Evolutionary conservation across 2,329 filamentous ascomycete species (phyloP).

Genomic region (Tolypocladium amazonense): DNA sequence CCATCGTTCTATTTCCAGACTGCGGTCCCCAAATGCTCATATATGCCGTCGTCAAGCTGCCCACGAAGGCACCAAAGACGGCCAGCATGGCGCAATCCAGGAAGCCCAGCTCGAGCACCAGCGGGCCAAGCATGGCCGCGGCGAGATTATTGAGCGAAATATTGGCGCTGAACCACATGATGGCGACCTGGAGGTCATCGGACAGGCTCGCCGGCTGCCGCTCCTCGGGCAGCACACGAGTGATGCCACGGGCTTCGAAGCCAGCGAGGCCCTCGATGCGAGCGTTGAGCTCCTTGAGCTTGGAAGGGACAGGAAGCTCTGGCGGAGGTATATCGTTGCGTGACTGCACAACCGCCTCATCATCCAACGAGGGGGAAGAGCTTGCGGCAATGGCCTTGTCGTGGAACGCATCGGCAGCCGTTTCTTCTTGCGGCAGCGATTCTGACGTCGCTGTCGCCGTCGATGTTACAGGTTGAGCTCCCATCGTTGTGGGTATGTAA

Average conservation of each 20-base stretch:
- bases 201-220: constrained; percentile 19
- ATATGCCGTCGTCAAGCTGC: constrained; percentile 61
- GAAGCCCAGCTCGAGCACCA: constrained; percentile 60
- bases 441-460: neutral
- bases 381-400: neutral
- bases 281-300: constrained; percentile 8
- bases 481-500: neutral
- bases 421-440: neutral
- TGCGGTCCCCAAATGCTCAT: constrained; percentile 67
- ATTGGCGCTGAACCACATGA: constrained; percentile 34
- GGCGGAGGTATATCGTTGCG: neutral
- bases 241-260: constrained; percentile 29
- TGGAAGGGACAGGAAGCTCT: neutral
- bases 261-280: constrained; percentile 21
- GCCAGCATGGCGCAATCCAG: constrained; percentile 62
- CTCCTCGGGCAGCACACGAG: constrained; percentile 25
- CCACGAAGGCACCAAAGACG: constrained; percentile 66
- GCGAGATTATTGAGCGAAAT: constrained; percentile 40
- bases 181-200: constrained; percentile 26
- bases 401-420: neutral
- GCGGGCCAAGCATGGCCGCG: constrained; percentile 59
- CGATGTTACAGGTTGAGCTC: neutral
- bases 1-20: constrained; percentile 71
- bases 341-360: neutral
- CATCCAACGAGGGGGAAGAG: neutral